phyloP scores from a whole-genome alignment of 345 rosid species.

The Clausena lansium region DNA sequence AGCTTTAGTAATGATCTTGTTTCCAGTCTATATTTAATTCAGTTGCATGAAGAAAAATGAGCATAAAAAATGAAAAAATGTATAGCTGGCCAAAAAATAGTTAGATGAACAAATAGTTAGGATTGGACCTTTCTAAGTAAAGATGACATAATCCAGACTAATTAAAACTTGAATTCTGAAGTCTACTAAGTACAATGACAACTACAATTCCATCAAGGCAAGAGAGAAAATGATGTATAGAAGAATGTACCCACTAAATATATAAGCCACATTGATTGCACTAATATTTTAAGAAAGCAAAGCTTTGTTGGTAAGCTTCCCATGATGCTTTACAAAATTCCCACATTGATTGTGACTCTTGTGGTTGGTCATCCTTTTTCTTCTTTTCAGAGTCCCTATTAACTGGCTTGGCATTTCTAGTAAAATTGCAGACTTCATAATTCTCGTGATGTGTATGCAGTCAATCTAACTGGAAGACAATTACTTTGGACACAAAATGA shows the following conservation, averaged over 20 bases:
- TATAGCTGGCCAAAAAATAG: neutral
- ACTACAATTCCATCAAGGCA: too few relatives aligned
- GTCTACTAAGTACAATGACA: neutral
- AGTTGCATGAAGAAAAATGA: neutral
- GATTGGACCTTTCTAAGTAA: neutral
- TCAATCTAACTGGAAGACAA: neutral
- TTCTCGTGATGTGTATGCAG: constrained; percentile 11
- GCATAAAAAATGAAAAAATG: neutral
- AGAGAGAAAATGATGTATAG: neutral
- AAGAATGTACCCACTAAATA: neutral
- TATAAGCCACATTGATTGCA: too few relatives aligned
- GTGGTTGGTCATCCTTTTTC: neutral
- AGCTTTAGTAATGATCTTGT: neutral
- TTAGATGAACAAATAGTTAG: neutral
- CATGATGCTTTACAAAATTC: neutral
- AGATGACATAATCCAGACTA: neutral
- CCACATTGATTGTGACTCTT: neutral
- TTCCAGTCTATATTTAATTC: neutral
- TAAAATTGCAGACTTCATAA: neutral
- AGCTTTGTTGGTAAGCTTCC: neutral
- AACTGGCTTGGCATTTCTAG: neutral
- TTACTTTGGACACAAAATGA: neutral
- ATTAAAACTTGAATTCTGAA: neutral
- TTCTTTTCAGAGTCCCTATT: neutral
- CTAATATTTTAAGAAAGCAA: neutral